Conservation (phyloP, 352 stramenopile species). For the Pythium volutum region DNA sequence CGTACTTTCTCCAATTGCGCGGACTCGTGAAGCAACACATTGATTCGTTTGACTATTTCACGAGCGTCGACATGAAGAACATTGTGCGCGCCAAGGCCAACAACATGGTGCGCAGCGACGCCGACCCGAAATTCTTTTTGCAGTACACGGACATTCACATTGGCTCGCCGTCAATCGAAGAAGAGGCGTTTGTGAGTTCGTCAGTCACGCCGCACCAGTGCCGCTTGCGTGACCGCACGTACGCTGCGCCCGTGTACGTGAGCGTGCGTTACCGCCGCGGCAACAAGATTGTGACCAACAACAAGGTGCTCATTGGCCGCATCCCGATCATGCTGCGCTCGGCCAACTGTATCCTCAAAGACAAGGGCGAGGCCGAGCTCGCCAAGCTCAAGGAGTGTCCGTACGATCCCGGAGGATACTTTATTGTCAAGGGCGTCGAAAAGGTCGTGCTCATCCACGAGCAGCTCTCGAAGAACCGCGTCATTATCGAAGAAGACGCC, state of each 20-base stretch:
- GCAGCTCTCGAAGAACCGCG: conserved; percentile 99
- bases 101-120: conserved; percentile 88
- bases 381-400: conserved; percentile 98
- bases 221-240: conserved; percentile 97
- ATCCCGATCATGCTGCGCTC: conserved; percentile 99
- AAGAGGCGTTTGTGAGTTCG: conserved; percentile 94
- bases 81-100: conserved; percentile 95
- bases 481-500: conserved; percentile 98
- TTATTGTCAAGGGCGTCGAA: conserved; percentile 98
- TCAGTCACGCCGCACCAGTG: conserved; percentile 97
- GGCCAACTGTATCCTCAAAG: conserved; percentile 94
- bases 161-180: conserved; percentile 94
- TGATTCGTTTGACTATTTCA: conserved; percentile 99
- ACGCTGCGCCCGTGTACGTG: conserved; percentile 98
- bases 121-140: conserved; percentile 99
- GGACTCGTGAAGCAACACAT: conserved; percentile 98
- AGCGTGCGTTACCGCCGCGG: conserved; percentile 98
- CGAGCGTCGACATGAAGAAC: conserved; percentile 98
- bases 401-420: conserved; percentile 99
- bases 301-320: conserved; percentile 94
- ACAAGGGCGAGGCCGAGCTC: conserved; percentile 93
- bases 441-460: conserved; percentile 99
- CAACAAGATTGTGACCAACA: conserved; percentile 98
- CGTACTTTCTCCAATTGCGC: conserved; percentile 95
- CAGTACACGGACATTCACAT: conserved; percentile 99